phyloP scores from a whole-genome alignment of 2,329 filamentous ascomycete genomes.

The Alternaria brassicae region DNA sequence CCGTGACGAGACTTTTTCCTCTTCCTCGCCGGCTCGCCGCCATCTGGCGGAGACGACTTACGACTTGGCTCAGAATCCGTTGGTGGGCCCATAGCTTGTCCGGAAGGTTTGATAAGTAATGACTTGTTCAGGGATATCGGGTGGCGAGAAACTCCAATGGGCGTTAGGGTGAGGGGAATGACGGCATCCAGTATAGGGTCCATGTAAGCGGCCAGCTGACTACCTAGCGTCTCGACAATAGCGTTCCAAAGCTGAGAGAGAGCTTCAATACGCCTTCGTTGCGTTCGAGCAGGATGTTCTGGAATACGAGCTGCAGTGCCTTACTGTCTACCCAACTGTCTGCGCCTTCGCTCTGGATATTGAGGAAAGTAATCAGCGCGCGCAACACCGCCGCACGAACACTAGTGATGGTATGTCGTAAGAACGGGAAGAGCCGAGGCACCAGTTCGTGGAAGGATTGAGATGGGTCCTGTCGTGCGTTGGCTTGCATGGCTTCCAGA shows the following conservation, averaged over 20 bases:
- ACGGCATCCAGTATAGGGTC: conserved; percentile 78
- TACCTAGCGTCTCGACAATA: conserved; percentile 72
- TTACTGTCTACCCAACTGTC: conserved; percentile 93
- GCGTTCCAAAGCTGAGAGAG: conserved; percentile 89
- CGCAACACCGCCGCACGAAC: conserved; percentile 93
- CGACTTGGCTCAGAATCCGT: conserved; percentile 32
- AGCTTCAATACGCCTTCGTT: conserved; percentile 82
- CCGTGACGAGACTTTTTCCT: conserved; percentile 81
- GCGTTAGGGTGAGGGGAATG: conserved; percentile 83
- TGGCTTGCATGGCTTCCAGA: conserved; percentile 89
- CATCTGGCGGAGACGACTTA: conserved; percentile 44
- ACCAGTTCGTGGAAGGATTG: conserved; percentile 93
- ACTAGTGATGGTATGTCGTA: conserved; percentile 95
- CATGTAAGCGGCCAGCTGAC: conserved; percentile 75
- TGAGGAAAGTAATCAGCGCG: conserved; percentile 89
- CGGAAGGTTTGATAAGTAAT: conserved; percentile 92
- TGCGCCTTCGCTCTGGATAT: conserved; percentile 78
- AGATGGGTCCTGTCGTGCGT: conserved; percentile 77
- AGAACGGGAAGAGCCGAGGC: conserved; percentile 91
- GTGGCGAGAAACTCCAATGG: conserved; percentile 88
- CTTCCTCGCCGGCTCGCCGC: conserved; percentile 68
- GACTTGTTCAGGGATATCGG: conserved; percentile 90
- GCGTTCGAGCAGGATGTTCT: conserved; percentile 92
- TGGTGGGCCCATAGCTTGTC: conserved; percentile 74
- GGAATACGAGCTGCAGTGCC: conserved; percentile 86